phyloP scores from a whole-genome alignment of 1,284 basidiomycete species.

The Austropuccinia psidii region DNA sequence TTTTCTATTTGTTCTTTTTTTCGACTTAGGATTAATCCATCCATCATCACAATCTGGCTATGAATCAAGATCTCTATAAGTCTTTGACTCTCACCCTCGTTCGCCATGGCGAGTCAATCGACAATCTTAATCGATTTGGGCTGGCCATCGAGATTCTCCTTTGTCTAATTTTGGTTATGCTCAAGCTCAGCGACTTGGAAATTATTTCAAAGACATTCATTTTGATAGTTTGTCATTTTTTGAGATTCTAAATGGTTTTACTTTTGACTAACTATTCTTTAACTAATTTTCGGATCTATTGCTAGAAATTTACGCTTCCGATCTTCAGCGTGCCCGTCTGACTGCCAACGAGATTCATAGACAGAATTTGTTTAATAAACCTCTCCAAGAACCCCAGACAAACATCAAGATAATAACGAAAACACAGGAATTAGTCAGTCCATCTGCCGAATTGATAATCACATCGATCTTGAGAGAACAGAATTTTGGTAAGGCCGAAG shows the following conservation, averaged over 20 bases:
- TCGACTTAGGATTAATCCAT: too few relatives aligned
- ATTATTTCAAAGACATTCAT: slow-evolving; percentile 40
- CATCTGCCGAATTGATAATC: neutral
- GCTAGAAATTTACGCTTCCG: slow-evolving; percentile 15
- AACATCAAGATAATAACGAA: too few relatives aligned
- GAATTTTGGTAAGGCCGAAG: slow-evolving; percentile 18
- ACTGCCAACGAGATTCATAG: slow-evolving; percentile 11
- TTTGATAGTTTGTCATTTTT: slow-evolving; percentile 39
- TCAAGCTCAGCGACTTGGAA: slow-evolving; percentile 41
- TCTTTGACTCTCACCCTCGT: slow-evolving; percentile 39
- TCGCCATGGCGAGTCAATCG: slow-evolving; percentile 40
- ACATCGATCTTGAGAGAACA: neutral
- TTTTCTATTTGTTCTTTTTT: too few relatives aligned
- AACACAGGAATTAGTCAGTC: too few relatives aligned
- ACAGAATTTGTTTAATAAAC: slow-evolving; percentile 3
- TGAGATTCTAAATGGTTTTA: too few relatives aligned
- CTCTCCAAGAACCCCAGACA: too few relatives aligned
- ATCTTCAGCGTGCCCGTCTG: slow-evolving; percentile 4
- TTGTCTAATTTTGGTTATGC: slow-evolving; percentile 40
- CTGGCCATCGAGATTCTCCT: slow-evolving; percentile 40
- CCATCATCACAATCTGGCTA: too few relatives aligned
- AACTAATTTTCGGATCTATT: too few relatives aligned
- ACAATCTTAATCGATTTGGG: slow-evolving; percentile 41
- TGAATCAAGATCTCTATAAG: too few relatives aligned
- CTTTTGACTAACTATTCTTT: too few relatives aligned